Base-by-base conservation (phyloP, 805 yeast species). In the Yamadazyma laniorum region DNA sequence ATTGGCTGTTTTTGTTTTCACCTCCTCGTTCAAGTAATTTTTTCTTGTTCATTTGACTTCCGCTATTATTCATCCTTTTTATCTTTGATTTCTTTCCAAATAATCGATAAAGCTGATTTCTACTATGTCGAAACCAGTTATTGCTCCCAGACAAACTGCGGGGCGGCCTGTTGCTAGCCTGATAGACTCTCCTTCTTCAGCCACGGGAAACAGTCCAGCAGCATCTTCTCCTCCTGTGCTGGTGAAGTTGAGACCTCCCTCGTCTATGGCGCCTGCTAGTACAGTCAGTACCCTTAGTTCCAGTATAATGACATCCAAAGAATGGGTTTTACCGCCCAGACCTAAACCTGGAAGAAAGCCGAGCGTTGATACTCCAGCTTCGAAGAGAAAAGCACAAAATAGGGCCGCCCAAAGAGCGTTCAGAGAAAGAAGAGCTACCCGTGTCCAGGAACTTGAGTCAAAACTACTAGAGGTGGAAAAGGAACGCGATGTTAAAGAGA, bases 331-430 rank as follows among this genome's bases (percentile, higher is more conserved):
- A 25, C 80, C 80, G 4, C 79, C 80, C 8, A 58, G 80, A 36
- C 79, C 79, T 4, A 75, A 75, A 50, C 80, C 80, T 0, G 82
- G 82, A 4, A 53, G 70, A 40, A 79, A 79, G 58, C 84, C 84
- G 12, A 67, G 80, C 46, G 73, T 75, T 4, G 95, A 87, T 48
- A 77, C 90, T 0, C 95, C 95, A 0, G 89, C 90, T 1, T 79
- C 83, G 16, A 85, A 86, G 58, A 67, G 96, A 37, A 87, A 87
- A 60, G 95, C 95, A 3, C 96, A 85, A 59, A 89, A 89, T 56
- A 67, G 96, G 42, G 95, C 93, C n/a, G 95, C 96, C 16, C 95
- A 90, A 67, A 57, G 95, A 41, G 95, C 97, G 2, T 86, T 87
- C 64, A 67, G 96, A 47, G 95, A 88, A 58, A 72, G 96, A 47